These are phyloP conservation scores for Evansstolkia leycettana DNA, from an alignment of 495 filamentous ascomycete species.

Conservation along the genomic window DNA sequence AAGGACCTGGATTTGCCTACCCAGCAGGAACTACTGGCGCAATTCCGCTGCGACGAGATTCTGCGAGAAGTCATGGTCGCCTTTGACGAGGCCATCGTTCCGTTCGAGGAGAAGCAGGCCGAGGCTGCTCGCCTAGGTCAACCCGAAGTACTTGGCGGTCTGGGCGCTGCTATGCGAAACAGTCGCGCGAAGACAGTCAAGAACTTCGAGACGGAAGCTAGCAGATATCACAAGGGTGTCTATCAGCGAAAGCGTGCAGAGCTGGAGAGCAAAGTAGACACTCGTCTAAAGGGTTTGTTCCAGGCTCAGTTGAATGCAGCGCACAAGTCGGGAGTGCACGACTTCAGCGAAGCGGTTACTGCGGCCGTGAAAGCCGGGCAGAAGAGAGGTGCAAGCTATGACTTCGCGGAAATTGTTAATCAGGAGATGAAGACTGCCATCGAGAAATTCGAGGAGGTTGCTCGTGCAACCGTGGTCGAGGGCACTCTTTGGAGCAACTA, in stretches of 20 bases:
- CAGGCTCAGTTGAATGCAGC: constrained; percentile 73
- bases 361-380: constrained; percentile 78
- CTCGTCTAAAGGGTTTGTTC: constrained; percentile 75
- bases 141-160: constrained; percentile 55
- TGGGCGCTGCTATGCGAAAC: constrained; percentile 62
- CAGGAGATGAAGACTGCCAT: constrained; percentile 65
- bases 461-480: constrained; percentile 56
- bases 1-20: constrained; percentile 96
- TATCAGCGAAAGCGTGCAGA: constrained; percentile 76
- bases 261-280: constrained; percentile 75
- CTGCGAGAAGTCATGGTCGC: constrained; percentile 67
- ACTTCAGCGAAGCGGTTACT: constrained; percentile 78
- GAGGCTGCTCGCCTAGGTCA: constrained; percentile 59
- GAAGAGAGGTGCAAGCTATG: constrained; percentile 78
- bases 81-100: constrained; percentile 71
- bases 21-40: constrained; percentile 90
- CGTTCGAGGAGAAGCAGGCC: constrained; percentile 77
- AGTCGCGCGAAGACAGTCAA: constrained; percentile 65
- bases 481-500: constrained; percentile 75
- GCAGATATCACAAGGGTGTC: constrained; percentile 91
- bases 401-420: constrained; percentile 89
- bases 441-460: constrained; percentile 65
- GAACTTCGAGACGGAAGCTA: constrained; percentile 78
- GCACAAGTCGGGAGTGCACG: constrained; percentile 77
- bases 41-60: constrained; percentile 97